These are phyloP conservation scores for Trametes hirsuta DNA, from an alignment of 1,284 basidiomycete species.

Conservation along the genomic window DNA sequence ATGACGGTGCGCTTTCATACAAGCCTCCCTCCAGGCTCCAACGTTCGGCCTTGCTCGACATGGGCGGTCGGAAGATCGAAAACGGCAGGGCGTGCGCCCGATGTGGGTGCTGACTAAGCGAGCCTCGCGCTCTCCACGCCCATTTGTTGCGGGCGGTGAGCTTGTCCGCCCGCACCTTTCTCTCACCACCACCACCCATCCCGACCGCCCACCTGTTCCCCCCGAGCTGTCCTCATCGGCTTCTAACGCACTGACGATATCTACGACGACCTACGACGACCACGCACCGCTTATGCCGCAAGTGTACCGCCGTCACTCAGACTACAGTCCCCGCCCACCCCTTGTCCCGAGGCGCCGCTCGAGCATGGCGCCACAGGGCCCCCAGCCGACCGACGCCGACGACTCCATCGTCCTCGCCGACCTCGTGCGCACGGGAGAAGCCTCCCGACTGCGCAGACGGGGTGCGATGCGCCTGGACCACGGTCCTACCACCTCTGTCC, in stretches of 20 bases:
- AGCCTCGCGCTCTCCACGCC: slow-evolving; percentile 26
- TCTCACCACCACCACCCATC: slow-evolving; percentile 17
- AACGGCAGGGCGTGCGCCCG: slow-evolving; percentile 6
- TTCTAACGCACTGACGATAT: slow-evolving; percentile 1
- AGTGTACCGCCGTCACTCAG: slow-evolving; percentile 31
- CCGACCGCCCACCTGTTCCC: background rate
- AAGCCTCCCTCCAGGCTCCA: background rate
- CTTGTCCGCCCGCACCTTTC: slow-evolving; percentile 10
- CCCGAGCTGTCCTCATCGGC: background rate
- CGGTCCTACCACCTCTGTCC: slow-evolving; percentile 17
- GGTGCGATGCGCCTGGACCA: slow-evolving; percentile 72
- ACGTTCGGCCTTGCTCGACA: background rate
- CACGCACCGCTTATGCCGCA: slow-evolving; percentile 27
- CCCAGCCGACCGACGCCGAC: slow-evolving; percentile 51
- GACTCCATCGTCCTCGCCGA: slow-evolving; percentile 72
- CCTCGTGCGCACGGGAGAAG: slow-evolving; percentile 68
- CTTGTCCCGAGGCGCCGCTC: slow-evolving; percentile 27
- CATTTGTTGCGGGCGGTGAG: slow-evolving; percentile 20
- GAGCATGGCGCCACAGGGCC: slow-evolving; percentile 21
- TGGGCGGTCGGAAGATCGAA: background rate
- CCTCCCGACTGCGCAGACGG: slow-evolving; percentile 68
- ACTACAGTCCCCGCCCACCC: slow-evolving; percentile 25
- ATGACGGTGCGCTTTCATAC: background rate
- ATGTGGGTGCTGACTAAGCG: slow-evolving; percentile 18
- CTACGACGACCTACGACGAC: slow-evolving; percentile 9